Evolutionary conservation across 495 filamentous ascomycete genomes (phyloP), one percentile per base, ranked within the genome.

Genomic region (Penicillium alfredii): DNA sequence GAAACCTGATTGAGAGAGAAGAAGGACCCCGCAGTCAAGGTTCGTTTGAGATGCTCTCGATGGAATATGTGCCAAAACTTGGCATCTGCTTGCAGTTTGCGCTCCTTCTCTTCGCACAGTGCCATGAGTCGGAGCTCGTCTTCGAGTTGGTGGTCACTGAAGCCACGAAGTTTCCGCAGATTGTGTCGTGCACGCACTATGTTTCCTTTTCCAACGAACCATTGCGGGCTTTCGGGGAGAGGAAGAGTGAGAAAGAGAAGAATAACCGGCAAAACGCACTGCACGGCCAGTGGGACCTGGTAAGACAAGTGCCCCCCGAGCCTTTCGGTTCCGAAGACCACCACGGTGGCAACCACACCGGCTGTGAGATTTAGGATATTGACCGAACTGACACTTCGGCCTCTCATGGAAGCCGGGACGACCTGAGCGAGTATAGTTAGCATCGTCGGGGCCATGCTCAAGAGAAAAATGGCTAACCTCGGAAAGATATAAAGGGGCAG

Each of bases 201-300:
- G 18, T 59, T 56, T 19, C 71, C 72, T 44, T 77, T 74, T 24
- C 64, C 56, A 31, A 81, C 60, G 8, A 83, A 71, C 78, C 79
- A 85, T 39, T 78, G 59, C 0, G 80, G 80, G 4, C 72, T 77
- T 51, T 85, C 78, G 10, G 63, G 71, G 36, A 82, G 64, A 48
- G 46, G 40, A 0, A 58, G 29, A 8, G 61, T 65, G 15, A 57
- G 27, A 3, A 46, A 4, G 15, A 61, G 28, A 3, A 65, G 38
- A 2, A 63, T 33, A 0, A 55, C 46, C 0, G 60, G 61, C 11
- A 63, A 31, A 4, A 35, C 60, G 27, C 53, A 60, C 33, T 65
- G 61, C 1, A 65, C 41, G 5, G 55, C 57, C 5, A 65, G 35
- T 8, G 61, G 61, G 11, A 65, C 63, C 38, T 49, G 45, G 19